A percentile compares a stretch with the other conserved stretches of the same genome.
These are phyloP conservation scores for Gentiana macrophylla DNA, from an alignment of 257 asterid species.

Conservation along the genomic window DNA sequence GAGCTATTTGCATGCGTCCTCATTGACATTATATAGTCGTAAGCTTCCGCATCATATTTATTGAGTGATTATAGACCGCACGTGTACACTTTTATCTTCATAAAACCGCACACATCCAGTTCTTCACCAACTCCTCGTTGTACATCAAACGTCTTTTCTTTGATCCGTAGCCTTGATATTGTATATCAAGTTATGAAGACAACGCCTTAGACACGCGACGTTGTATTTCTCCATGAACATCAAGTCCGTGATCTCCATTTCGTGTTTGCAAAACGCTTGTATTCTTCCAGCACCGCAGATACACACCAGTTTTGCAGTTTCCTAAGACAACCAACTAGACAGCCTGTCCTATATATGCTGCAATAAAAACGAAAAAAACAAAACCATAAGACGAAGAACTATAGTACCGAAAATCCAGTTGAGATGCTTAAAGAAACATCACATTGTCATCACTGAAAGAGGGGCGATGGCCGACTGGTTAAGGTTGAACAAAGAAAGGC, in stretches of 20 bases:
- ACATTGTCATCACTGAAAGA: too few relatives aligned
- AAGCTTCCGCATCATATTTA: too few relatives aligned
- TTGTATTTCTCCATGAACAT: conserved; percentile 30
- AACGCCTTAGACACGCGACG: conserved; percentile 23
- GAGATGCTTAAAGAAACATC: too few relatives aligned
- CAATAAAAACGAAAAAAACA: neutral
- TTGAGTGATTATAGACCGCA: too few relatives aligned
- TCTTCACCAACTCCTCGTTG: conserved; percentile 26
- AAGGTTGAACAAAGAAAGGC: too few relatives aligned
- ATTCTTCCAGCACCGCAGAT: conserved; percentile 32
- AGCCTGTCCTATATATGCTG: conserved; percentile 41
- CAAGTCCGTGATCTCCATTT: conserved; percentile 33
- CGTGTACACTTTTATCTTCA: too few relatives aligned
- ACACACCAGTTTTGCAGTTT: conserved; percentile 41
- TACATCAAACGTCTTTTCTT: conserved; percentile 32
- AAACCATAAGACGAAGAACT: neutral
- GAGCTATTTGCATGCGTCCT: too few relatives aligned
- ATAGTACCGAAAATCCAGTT: neutral
- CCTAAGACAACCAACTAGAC: conserved; percentile 39
- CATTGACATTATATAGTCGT: too few relatives aligned
- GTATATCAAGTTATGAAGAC: conserved; percentile 33
- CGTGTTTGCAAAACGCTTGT: conserved; percentile 26
- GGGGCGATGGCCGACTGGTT: too few relatives aligned
- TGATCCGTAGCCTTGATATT: conserved; percentile 30
- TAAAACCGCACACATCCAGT: too few relatives aligned